Percentiles rank a stretch among this genome's conserved stretches.
phyloP scores from a whole-genome alignment of 2,329 filamentous ascomycete species.

The Hypoxylon sp. region DNA sequence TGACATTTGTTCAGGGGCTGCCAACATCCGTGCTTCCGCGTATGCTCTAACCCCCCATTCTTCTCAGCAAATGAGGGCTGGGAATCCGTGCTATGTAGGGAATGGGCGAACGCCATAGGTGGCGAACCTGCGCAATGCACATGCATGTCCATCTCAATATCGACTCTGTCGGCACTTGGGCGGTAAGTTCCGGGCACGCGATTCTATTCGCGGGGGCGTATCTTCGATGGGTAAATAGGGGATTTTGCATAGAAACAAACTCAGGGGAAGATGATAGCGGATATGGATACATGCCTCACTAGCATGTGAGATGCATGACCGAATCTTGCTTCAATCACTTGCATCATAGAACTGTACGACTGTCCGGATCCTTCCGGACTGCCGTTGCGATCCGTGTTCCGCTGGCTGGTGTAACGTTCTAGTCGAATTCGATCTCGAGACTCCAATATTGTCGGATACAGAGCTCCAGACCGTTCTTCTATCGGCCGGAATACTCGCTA shows the following conservation, averaged over 20 bases:
- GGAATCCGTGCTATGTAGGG: not conserved
- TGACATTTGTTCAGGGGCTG: constrained; percentile 25
- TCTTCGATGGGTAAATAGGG: not conserved
- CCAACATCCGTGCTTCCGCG: constrained; percentile 26
- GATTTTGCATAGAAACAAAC: not conserved
- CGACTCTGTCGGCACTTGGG: constrained; percentile 29
- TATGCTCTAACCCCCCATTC: not conserved
- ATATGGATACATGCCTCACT: not conserved
- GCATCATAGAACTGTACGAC: not conserved
- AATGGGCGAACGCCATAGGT: constrained; percentile 7
- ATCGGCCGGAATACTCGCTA: not conserved
- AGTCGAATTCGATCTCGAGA: not conserved
- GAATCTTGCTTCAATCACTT: constrained; percentile 3
- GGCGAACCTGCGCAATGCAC: constrained; percentile 12
- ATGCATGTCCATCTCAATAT: constrained; percentile 39
- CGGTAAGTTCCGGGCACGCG: constrained; percentile 34
- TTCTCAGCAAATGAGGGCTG: not conserved
- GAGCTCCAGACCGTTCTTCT: constrained; percentile 1
- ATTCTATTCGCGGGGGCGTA: constrained; percentile 14
- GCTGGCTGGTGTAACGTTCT: not conserved
- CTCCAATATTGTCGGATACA: not conserved
- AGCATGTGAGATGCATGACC: not conserved
- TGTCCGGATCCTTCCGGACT: not conserved
- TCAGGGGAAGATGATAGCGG: not conserved
- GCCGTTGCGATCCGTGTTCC: not conserved